A percentile compares a stretch with the other conserved stretches of the same genome.
These are phyloP conservation scores for Chalara sp. DNA, from an alignment of 2,329 filamentous ascomycete genomes.

Conservation along the genomic window DNA sequence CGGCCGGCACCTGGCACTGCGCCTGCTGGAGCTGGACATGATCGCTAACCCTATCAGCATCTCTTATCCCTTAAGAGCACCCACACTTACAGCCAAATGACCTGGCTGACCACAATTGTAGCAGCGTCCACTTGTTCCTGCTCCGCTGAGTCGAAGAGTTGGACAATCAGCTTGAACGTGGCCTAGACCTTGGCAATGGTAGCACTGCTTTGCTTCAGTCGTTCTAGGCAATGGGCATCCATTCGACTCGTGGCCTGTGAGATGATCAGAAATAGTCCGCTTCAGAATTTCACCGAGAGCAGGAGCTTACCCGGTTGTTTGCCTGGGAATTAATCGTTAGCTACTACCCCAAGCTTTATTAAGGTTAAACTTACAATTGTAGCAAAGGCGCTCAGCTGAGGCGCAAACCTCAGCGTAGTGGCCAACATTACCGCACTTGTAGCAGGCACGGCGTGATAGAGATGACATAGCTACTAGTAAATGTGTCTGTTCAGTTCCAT, in stretches of 20 bases:
- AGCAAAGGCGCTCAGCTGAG: slow-evolving; percentile 95
- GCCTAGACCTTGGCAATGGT: slow-evolving; percentile 96
- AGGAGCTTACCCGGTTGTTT: slow-evolving; percentile 66
- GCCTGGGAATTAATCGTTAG: slow-evolving; percentile 37
- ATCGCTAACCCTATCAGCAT: slow-evolving; percentile 47
- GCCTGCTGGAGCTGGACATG: slow-evolving; percentile 68
- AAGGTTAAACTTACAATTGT: slow-evolving; percentile 71
- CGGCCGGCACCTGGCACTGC: slow-evolving; percentile 45
- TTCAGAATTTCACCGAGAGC: not conserved
- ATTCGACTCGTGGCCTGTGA: slow-evolving; percentile 86
- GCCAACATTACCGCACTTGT: slow-evolving; percentile 70
- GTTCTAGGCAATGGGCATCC: slow-evolving; percentile 94
- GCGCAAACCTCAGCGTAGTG: slow-evolving; percentile 89
- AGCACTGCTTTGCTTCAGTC: slow-evolving; percentile 99
- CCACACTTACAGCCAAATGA: slow-evolving; percentile 71
- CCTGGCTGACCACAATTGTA: slow-evolving; percentile 94
- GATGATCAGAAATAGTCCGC: slow-evolving; percentile 11
- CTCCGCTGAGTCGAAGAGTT: slow-evolving; percentile 84
- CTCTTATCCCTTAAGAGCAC: not conserved
- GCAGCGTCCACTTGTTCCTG: slow-evolving; percentile 78
- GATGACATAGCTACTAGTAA: slow-evolving; percentile 57
- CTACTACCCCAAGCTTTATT: not conserved
- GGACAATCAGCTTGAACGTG: slow-evolving; percentile 99
- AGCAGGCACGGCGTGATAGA: slow-evolving; percentile 72
- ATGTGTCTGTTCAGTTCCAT: slow-evolving; percentile 27